These are phyloP conservation scores for Eimeria maxima DNA, from an alignment of 169 alveolate genomes.

Conservation along the genomic window DNA sequence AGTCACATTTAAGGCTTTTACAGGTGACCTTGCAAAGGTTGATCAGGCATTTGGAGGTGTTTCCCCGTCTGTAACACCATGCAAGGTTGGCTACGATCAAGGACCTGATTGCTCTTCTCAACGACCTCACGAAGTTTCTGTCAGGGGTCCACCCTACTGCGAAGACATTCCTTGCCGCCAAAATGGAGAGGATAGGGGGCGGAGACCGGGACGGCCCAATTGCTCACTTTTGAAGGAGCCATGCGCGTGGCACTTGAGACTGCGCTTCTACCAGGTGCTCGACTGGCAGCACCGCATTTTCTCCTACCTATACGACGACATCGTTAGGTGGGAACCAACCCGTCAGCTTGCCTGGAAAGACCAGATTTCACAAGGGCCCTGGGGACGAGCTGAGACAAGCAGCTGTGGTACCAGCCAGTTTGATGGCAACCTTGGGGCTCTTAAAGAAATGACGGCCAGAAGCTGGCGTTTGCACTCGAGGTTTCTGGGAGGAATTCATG, in stretches of 20 bases:
- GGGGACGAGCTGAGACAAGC: neutral
- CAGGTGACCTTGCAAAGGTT: neutral
- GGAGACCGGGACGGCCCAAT: neutral
- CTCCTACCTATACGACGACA: conserved; percentile 41
- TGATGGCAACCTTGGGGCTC: conserved; percentile 42
- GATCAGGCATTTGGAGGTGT: neutral
- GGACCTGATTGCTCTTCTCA: neutral
- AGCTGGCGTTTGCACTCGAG: conserved; percentile 58
- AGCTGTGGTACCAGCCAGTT: neutral
- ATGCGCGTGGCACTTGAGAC: conserved; percentile 28
- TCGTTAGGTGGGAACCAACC: conserved; percentile 6
- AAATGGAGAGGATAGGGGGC: neutral
- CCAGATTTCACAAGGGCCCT: conserved; percentile 52
- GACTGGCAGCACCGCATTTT: conserved; percentile 61
- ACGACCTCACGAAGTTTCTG: neutral
- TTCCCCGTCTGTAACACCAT: neutral
- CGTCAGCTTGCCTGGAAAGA: neutral
- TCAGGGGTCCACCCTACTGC: neutral
- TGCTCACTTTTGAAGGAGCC: neutral
- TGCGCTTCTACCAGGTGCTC: conserved; percentile 59
- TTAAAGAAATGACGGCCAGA: conserved; percentile 16
- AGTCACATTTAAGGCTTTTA: conserved; percentile 35
- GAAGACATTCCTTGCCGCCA: neutral
- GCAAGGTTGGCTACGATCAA: neutral
- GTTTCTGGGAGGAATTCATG: conserved; percentile 22